Evolutionary conservation across 2,329 filamentous ascomycete species (phyloP), one percentile per base, ranked within the genome.

Genomic region (Ophiostoma ulmi): DNA sequence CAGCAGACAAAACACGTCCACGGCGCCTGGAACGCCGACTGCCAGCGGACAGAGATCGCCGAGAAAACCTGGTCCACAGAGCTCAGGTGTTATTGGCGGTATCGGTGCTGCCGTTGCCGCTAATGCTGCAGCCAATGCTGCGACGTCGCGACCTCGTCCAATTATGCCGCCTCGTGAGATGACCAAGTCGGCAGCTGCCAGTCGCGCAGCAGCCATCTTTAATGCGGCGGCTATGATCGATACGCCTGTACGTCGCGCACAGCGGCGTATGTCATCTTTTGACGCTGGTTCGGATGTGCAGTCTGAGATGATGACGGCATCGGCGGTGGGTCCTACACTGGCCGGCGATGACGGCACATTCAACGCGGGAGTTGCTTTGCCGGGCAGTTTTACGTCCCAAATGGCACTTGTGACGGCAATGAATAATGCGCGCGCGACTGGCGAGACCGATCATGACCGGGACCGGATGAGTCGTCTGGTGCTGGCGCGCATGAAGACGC

Each of bases 401-500:
- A 90, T 95, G 86, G 90, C 87, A 10, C 88, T 91, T 81, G 90
- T 89, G 0, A 86, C 88, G 68, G 88, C 89, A 75, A 83, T 84
- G 78, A 78, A 70, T 10, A 69, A 41, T 80, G 78, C 41, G 73
- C 77, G 52, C 80, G 74, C 70, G 17, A 77, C 77, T 70, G 77
- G 81, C 73, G 76, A 78, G 36, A 79, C 80, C 14, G 81, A 81
- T 36, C 82, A 82, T 70, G 82, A 83, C 84, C 87, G 78, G 35
- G 90, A 92, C 76, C 87, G 91, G 58, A 91, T 94, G 86, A 89
- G 90, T 75, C 87, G 92, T 70, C 85, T 97, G 65, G 91, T 97
- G 80, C 83, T 97, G 65, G 92, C 93, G 10, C 85, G 93, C 44
- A 97, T 97, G 93, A 95, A 95, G 78, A 94, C 91, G 8, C 84